Base-by-base conservation (phyloP, 129 eudicot species). In the Chrysanthemum makinoi region DNA sequence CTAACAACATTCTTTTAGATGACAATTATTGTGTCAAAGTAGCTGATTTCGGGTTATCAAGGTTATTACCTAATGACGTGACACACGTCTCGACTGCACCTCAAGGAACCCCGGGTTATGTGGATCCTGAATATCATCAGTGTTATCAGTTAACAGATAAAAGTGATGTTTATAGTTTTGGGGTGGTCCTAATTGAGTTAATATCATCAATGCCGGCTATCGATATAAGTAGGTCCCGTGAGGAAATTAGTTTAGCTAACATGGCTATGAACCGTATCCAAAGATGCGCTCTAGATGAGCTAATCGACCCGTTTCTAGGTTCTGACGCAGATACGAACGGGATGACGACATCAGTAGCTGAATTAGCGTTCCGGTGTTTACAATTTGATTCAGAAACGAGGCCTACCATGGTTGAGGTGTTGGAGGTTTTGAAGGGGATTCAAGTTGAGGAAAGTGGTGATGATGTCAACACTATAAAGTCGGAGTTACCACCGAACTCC, bases 101-200 rank as follows among this genome's bases (percentile, higher is more conserved):
- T 1, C 98, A 89, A 80, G 96, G 98, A 6, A 93, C 98, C 16
- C 98, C 98, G 1, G 96, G 98, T 6, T 94, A 94, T 22, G 87
- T 94, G 2, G 98, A 89, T 63, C 98, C 98, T 0, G 91, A 87
- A 69, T 94, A 94, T 57, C 88, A 84, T 69, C 90, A 85, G 64
- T 84, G 90, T 64, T 89, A 89, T 79, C 96, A 89, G 50, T 76
- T 94, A 11, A 89, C 96, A 0, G 87, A 84, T 19, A 94, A 86
- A 69, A 89, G 96, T 65, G 98, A 94, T 70, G 97, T 94, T 0
- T 94, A 89, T 28, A 94, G 98, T 79, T 89, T 94, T 49, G 97
- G 98, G 12, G 96, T 94, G 1, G 96, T 94, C 3, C 83, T 94
- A 15, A 68, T 94, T 22, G 98, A 94, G 77, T 90, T 94, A 22